These are phyloP conservation scores for Epichloe baconii DNA, from an alignment of 2,329 filamentous ascomycete species.

Conservation along the genomic window DNA sequence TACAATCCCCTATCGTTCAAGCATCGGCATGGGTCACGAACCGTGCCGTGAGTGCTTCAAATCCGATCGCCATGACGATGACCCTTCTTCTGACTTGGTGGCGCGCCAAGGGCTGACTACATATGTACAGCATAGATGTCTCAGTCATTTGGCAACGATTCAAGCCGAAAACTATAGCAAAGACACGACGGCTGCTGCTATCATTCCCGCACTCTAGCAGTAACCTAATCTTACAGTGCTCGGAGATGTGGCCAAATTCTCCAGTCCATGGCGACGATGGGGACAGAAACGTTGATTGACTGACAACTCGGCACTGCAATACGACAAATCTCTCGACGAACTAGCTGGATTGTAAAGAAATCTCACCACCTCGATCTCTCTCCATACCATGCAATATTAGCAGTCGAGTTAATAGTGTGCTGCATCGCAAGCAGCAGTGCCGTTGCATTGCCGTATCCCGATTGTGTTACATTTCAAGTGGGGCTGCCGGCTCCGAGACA, in stretches of 20 bases:
- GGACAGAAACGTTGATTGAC: too few relatives aligned
- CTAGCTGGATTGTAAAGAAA: too few relatives aligned
- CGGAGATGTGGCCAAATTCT: too few relatives aligned
- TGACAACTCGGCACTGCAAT: too few relatives aligned
- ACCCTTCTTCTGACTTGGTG: background rate
- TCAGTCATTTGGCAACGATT: background rate
- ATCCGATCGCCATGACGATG: background rate
- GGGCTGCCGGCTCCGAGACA: slow-evolving; percentile 1
- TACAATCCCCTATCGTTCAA: too few relatives aligned
- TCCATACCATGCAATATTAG: too few relatives aligned
- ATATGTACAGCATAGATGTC: background rate
- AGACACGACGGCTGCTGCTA: background rate
- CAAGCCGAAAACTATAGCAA: background rate
- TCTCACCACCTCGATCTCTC: too few relatives aligned
- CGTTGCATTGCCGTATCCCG: slow-evolving; percentile 2
- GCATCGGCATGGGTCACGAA: too few relatives aligned
- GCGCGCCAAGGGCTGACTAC: background rate
- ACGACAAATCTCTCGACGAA: too few relatives aligned
- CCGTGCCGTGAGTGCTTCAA: background rate
- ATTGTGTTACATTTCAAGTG: slow-evolving; percentile 3
- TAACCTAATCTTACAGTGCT: too few relatives aligned
- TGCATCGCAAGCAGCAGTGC: background rate
- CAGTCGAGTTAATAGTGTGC: too few relatives aligned
- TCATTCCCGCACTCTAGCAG: background rate
- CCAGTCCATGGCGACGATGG: too few relatives aligned